Percentiles rank a stretch among this genome's conserved stretches.
Conservation (phyloP, 1,284 basidiomycete species). For the Coniophora puteana region DNA sequence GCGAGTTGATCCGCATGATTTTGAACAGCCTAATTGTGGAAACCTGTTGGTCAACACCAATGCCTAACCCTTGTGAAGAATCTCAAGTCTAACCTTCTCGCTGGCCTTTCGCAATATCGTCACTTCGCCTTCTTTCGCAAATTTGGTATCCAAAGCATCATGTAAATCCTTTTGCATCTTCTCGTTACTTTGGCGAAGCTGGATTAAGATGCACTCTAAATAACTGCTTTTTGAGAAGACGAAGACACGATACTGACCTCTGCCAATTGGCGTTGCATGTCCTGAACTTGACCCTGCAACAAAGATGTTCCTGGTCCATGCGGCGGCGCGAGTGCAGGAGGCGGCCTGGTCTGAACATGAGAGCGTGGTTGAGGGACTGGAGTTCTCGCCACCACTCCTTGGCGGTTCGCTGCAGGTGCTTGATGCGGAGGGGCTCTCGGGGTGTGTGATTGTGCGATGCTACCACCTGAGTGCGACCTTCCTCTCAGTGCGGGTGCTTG, state of each 20-base stretch:
- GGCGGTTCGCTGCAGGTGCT: too few relatives aligned
- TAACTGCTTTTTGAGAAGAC: slow-evolving; percentile 5
- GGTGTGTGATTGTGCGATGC: too few relatives aligned
- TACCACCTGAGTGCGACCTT: too few relatives aligned
- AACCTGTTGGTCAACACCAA: slow-evolving; percentile 3
- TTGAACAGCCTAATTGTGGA: slow-evolving; percentile 43
- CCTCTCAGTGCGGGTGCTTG: too few relatives aligned
- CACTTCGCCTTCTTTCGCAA: slow-evolving; percentile 29
- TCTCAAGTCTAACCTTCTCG: slow-evolving; percentile 22
- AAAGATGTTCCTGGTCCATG: too few relatives aligned
- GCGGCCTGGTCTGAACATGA: too few relatives aligned
- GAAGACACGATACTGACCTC: slow-evolving; percentile 35
- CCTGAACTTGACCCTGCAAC: slow-evolving; percentile 16
- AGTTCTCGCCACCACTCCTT: too few relatives aligned
- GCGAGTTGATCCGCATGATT: slow-evolving; percentile 55
- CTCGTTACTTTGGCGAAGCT: slow-evolving; percentile 50
- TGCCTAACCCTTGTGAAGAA: background rate
- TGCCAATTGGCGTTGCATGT: slow-evolving; percentile 40
- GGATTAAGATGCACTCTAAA: slow-evolving; percentile 9
- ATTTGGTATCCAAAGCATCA: slow-evolving; percentile 19
- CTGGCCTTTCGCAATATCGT: slow-evolving; percentile 28
- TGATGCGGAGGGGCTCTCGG: too few relatives aligned
- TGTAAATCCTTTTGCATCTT: slow-evolving; percentile 28
- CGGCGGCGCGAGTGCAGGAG: too few relatives aligned
- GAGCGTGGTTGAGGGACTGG: too few relatives aligned